Evolutionary conservation across 2,329 filamentous ascomycete genomes (phyloP).

Genomic region (Exophiala oligosperma): DNA sequence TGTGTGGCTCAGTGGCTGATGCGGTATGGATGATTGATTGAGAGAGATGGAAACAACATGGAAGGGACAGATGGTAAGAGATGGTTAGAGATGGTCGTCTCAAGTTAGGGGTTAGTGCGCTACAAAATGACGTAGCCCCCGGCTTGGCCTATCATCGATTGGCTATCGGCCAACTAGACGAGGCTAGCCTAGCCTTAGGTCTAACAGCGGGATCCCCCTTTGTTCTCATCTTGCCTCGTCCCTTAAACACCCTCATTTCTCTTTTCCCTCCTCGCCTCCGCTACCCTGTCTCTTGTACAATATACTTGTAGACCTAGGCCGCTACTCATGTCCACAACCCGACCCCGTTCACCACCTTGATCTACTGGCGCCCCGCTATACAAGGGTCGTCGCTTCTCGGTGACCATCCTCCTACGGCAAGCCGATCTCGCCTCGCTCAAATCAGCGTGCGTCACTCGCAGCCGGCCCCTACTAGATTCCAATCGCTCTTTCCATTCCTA

Average conservation of each 20-base stretch:
- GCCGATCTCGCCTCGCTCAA: background rate
- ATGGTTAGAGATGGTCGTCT: conserved; percentile 9
- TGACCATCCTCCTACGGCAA: background rate
- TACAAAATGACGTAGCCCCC: conserved; percentile 6
- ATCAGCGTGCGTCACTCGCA: background rate
- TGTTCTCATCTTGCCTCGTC: background rate
- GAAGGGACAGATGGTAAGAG: background rate
- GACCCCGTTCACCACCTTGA: too few species aligned
- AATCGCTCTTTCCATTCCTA: background rate
- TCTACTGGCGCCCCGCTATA: too few species aligned
- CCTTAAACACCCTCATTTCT: background rate
- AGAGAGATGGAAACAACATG: background rate
- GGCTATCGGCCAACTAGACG: background rate
- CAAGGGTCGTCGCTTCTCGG: background rate
- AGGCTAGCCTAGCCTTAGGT: background rate
- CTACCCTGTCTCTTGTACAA: background rate
- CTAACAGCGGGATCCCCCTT: conserved; percentile 2
- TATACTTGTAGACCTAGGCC: background rate
- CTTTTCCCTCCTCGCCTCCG: background rate
- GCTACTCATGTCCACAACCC: background rate
- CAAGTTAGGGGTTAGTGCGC: conserved; percentile 1
- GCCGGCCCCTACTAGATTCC: background rate
- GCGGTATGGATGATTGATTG: background rate
- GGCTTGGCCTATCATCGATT: background rate
- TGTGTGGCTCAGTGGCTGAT: background rate